Percentiles rank a stretch among this genome's conserved stretches.
Conservation (phyloP, 768 basidiomycete genomes). For the Rhodotorula paludigena region DNA sequence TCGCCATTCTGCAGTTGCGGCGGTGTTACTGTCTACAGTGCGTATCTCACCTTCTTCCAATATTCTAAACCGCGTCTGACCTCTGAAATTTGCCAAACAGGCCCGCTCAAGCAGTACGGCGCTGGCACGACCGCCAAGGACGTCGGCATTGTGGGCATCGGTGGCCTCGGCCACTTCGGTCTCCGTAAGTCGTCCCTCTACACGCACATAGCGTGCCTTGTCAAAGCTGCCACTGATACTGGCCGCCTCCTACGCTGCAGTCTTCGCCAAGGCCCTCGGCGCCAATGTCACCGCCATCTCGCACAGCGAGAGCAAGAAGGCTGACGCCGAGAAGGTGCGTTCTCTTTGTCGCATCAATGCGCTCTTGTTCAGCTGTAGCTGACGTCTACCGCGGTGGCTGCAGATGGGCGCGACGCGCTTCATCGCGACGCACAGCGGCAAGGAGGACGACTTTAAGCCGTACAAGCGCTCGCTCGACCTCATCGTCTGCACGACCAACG, state of each 20-base stretch:
- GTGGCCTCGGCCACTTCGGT: slow-evolving; percentile 47
- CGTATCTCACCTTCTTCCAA: background rate
- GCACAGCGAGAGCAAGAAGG: slow-evolving; percentile 55
- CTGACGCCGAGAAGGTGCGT: slow-evolving; percentile 53
- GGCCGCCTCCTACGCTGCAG: slow-evolving; percentile 43
- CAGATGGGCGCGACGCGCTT: slow-evolving; percentile 57
- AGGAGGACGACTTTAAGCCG: slow-evolving; percentile 43
- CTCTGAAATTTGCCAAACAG: slow-evolving; percentile 47
- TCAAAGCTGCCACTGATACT: too few species aligned
- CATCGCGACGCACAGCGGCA: slow-evolving; percentile 51
- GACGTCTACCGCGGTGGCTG: background rate
- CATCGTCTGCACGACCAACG: slow-evolving; percentile 50
- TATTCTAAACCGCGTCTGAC: background rate
- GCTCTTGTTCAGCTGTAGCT: too few species aligned
- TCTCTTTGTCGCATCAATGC: too few species aligned
- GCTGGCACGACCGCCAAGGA: slow-evolving; percentile 56
- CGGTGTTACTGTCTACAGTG: slow-evolving; percentile 4
- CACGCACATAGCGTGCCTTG: too few species aligned
- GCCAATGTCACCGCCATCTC: slow-evolving; percentile 60
- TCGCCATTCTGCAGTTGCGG: too few species aligned
- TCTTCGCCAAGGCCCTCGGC: slow-evolving; percentile 57
- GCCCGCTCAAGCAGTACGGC: slow-evolving; percentile 58
- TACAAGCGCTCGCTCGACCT: slow-evolving; percentile 48
- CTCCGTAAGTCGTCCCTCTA: slow-evolving; percentile 50
- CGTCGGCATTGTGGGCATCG: slow-evolving; percentile 64